Evolutionary conservation across 164 flowering plant species (phyloP).

Genomic region (Buxus sempervirens): DNA sequence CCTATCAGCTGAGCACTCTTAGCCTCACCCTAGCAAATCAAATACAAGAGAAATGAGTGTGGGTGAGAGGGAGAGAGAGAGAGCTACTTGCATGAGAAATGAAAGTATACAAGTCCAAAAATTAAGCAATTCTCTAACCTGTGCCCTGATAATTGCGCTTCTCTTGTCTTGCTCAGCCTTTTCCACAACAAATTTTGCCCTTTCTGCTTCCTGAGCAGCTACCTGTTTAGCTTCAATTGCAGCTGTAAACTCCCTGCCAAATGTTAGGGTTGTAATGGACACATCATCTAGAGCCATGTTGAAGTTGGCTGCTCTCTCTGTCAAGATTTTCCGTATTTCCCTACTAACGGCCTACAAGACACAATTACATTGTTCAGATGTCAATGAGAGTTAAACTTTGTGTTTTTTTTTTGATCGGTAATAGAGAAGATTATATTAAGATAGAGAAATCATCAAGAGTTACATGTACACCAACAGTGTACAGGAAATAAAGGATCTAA

Average conservation of each 20-base stretch:
- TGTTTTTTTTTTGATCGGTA: too few species aligned
- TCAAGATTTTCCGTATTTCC: constrained; percentile 47
- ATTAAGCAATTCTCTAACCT: constrained; percentile 29
- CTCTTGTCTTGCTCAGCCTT: constrained; percentile 68
- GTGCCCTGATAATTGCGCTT: constrained; percentile 59
- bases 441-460: too few species aligned
- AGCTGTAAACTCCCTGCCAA: constrained; percentile 57
- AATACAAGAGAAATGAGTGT: background rate
- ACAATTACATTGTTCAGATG: background rate
- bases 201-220: constrained; percentile 62
- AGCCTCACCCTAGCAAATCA: constrained; percentile 51
- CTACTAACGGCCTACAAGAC: constrained; percentile 45
- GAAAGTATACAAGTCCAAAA: background rate
- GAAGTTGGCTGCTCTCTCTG: constrained; percentile 51
- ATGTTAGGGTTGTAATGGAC: constrained; percentile 49
- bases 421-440: too few species aligned
- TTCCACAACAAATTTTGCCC: constrained; percentile 61
- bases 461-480: too few species aligned
- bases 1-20: constrained; percentile 65
- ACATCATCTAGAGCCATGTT: constrained; percentile 68
- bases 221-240: constrained; percentile 65
- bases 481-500: too few species aligned
- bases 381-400: background rate
- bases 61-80: background rate
- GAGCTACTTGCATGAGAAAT: background rate